These are phyloP conservation scores for Hemerocallis citrina DNA, from an alignment of 106 monocot genomes.

Conservation along the genomic window DNA sequence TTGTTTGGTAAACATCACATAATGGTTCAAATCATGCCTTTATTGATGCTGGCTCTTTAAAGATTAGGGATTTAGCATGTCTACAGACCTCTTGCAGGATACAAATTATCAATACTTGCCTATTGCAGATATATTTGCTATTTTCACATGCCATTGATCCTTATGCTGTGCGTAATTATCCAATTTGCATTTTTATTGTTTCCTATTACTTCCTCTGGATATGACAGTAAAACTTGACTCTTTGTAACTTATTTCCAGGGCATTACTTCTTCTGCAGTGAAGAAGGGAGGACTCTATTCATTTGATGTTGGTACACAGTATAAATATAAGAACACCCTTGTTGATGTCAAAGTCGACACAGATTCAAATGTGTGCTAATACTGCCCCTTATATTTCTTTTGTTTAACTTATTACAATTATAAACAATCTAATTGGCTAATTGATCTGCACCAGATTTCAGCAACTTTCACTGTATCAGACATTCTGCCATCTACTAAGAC, in stretches of 20 bases:
- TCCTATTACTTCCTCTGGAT: neutral
- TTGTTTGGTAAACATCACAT: no score
- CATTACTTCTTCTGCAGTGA: constrained; percentile 80
- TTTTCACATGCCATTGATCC: no score
- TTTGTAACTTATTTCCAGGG: constrained; percentile 43
- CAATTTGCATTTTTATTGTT: no score
- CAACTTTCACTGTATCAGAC: constrained; percentile 55
- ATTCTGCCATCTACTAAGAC: constrained; percentile 69
- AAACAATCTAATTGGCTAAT: neutral
- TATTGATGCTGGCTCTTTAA: no score
- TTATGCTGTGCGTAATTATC: no score
- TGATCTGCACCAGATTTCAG: constrained; percentile 42
- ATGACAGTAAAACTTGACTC: neutral
- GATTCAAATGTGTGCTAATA: constrained; percentile 66
- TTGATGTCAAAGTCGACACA: constrained; percentile 84
- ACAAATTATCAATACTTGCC: no score
- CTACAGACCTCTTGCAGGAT: no score
- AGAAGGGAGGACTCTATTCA: constrained; percentile 87
- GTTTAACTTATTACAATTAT: no score
- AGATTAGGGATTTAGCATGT: no score
- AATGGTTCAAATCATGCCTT: no score
- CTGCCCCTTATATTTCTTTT: neutral
- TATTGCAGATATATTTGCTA: no score
- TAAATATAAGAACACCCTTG: constrained; percentile 72
- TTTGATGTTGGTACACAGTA: constrained; percentile 66